phyloP scores from a whole-genome alignment of 139 green algal species.

The Choricystis sp. region DNA sequence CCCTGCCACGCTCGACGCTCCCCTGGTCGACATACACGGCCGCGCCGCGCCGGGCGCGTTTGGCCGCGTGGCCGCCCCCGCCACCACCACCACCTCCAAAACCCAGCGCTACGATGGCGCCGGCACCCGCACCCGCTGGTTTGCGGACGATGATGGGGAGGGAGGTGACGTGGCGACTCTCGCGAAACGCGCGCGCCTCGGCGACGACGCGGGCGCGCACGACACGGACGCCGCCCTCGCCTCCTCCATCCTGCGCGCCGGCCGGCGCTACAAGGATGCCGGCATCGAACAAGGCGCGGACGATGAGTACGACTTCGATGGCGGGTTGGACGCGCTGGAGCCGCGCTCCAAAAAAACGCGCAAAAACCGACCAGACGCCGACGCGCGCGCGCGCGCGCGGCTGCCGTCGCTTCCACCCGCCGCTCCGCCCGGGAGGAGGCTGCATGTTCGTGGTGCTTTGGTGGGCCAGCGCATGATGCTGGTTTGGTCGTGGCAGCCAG shows the following conservation, averaged over 20 bases:
- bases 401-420: no score
- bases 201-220: conserved; percentile 14
- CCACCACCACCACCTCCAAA: background rate
- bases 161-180: conserved; percentile 42
- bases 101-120: conserved; percentile 42
- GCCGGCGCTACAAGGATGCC: background rate
- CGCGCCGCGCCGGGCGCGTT: conserved; percentile 60
- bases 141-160: conserved; percentile 63
- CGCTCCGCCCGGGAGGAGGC: no score
- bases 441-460: no score
- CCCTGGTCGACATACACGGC: conserved; percentile 54
- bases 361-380: no score
- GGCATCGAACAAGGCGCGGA: conserved; percentile 28
- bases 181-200: conserved; percentile 50
- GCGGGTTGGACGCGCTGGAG: conserved; percentile 54
- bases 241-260: background rate
- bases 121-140: conserved; percentile 54
- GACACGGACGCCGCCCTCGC: background rate
- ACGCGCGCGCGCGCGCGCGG: no score
- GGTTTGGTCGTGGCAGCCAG: background rate
- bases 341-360: conserved; percentile 5
- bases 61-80: conserved; percentile 41
- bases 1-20: conserved; percentile 27
- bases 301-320: conserved; percentile 89
- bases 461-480: no score